Base-by-base conservation (phyloP, 1,139 yeast genomes). In the Sugiyamaella pinicola region DNA sequence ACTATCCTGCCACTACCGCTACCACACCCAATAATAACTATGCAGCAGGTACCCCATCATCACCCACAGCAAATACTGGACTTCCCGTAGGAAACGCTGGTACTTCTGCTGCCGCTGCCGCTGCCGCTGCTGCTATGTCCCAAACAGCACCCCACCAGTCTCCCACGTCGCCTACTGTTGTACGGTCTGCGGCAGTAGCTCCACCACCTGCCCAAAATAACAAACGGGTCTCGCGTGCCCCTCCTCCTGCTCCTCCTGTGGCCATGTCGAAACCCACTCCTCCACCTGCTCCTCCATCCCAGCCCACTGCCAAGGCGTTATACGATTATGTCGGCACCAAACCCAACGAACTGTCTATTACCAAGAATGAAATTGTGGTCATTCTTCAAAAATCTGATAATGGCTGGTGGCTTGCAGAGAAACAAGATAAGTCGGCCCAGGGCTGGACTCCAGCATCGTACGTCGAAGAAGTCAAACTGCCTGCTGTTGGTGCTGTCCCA, bases 401-500 rank as follows among this genome's bases (percentile, higher is more conserved):
- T 64, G 80, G 82, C 64, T 91, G 98, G 98, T 91, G 96, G 60
- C 75, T 93, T 57, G 97, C 90, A 4, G 87, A 86, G 68, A 76
- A 82, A 18, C 70, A 85, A 57, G 91, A 87, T 63, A 93, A 87
- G 45, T 67, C 84, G 1, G 80, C 75, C 53, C 96, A 91, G 69
- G 99, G 99, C 2, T 95, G 99, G 99, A 93, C 95, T 9, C 99
- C 99, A 10, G 85, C 95, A 29, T 87, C 95, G 18, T 95, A 91
- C 67, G 82, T 93, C 64, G 84, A 82, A 52, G 87, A 85, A 63
- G 80, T 80, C 68, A 62, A 61, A 29, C 51, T 49, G 3, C 58
- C 57, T 4, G 58, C 64, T 10, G 28, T 43, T 5, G 54, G 56
- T 10, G 56, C 56, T 18, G 51, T 59, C n/a, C 59, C 45, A 12